A percentile compares a stretch with the other conserved stretches of the same genome.
Conservation (phyloP, 2,329 filamentous ascomycete species). For the Diaporthe destruens region DNA sequence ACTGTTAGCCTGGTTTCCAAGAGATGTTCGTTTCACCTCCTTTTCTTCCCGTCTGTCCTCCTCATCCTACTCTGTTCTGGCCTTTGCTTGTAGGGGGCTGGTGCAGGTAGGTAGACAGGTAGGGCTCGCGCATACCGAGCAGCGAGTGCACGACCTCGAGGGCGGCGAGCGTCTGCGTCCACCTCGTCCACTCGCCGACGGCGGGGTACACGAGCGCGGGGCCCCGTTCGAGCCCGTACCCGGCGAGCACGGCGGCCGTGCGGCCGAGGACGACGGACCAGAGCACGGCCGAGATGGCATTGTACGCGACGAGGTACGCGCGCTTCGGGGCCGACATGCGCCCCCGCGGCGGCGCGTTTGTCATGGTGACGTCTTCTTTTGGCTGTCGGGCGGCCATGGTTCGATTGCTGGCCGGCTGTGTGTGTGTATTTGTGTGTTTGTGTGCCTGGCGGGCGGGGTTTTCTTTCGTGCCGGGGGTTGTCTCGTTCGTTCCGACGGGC, state of each 20-base stretch:
- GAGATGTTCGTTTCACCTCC: no score
- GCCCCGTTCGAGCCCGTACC: conserved; percentile 54
- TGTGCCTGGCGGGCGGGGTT: no score
- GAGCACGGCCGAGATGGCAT: conserved; percentile 57
- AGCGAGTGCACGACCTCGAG: conserved; percentile 88
- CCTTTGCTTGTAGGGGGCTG: no score
- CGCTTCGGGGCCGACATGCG: conserved; percentile 46
- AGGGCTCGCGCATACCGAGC: conserved; percentile 67
- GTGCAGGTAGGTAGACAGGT: neutral
- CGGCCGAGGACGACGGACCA: conserved; percentile 84
- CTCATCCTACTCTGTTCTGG: no score
- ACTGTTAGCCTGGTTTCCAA: neutral
- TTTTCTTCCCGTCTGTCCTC: neutral
- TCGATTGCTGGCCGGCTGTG: no score
- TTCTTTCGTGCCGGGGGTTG: no score
- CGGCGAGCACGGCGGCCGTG: conserved; percentile 67
- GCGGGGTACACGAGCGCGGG: conserved; percentile 70
- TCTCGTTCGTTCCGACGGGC: neutral
- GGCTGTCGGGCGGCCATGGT: neutral
- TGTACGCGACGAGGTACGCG: conserved; percentile 42
- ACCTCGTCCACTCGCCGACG: conserved; percentile 76
- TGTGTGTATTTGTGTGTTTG: no score
- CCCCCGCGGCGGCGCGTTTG: conserved; percentile 43
- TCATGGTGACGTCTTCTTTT: conserved; percentile 44
- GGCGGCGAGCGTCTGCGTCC: conserved; percentile 85